Conservation (phyloP, 768 basidiomycete genomes). For the Auricularia sp. region DNA sequence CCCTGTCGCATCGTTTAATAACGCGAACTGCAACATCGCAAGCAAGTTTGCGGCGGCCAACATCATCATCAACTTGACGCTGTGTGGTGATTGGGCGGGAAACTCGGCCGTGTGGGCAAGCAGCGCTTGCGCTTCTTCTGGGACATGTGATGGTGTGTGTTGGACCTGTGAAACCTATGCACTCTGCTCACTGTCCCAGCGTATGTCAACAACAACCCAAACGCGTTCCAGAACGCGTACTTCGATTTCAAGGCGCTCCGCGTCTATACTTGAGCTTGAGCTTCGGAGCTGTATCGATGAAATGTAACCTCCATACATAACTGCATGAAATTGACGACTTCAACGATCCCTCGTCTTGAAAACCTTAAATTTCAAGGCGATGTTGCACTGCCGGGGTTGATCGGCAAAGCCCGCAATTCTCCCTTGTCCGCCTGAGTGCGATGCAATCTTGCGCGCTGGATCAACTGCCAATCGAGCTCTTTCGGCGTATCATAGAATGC, state of each 20-base stretch:
- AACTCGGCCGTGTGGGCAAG: conserved; percentile 22
- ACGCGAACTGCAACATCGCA: conserved; percentile 42
- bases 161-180: not conserved
- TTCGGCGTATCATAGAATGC: too few relatives aligned
- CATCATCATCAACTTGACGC: conserved; percentile 61
- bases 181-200: not conserved
- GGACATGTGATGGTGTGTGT: conserved; percentile 7
- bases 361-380: too few relatives aligned
- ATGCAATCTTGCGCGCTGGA: too few relatives aligned
- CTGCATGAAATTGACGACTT: too few relatives aligned
- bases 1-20: conserved; percentile 51
- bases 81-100: conserved; percentile 59
- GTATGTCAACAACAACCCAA: conserved; percentile 16
- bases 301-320: too few relatives aligned
- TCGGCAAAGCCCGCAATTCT: too few relatives aligned
- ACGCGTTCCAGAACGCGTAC: conserved; percentile 12
- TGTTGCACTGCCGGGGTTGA: too few relatives aligned
- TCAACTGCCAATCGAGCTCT: too few relatives aligned
- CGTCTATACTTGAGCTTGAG: conserved; percentile 4
- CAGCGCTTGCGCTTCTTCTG: conserved; percentile 6
- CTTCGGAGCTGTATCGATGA: too few relatives aligned
- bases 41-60: conserved; percentile 46
- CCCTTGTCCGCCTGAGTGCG: too few relatives aligned
- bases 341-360: too few relatives aligned
- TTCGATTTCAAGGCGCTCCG: conserved; percentile 12